Conservation (phyloP, 163 green algal species). For the Chlamydomonas reinhardtii region DNA sequence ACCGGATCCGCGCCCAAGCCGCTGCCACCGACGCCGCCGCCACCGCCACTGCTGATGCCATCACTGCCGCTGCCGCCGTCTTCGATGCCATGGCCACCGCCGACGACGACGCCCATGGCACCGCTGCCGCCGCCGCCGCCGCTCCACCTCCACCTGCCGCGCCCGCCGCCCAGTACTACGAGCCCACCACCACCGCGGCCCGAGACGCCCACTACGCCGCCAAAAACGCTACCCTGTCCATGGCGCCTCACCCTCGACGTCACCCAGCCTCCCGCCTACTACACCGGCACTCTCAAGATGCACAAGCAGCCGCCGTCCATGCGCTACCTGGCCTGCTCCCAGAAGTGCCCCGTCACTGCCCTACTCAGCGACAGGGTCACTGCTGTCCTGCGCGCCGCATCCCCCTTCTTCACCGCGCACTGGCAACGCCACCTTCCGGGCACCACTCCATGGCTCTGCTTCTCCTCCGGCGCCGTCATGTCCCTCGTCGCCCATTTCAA, state of each 20-base stretch:
- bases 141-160: too few relatives aligned
- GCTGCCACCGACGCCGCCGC: too few relatives aligned
- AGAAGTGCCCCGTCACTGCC: neutral
- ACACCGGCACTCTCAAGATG: constrained; percentile 24
- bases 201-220: too few relatives aligned
- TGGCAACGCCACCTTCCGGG: neutral
- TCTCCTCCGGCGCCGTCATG: neutral
- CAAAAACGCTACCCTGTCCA: too few relatives aligned
- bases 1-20: too few relatives aligned
- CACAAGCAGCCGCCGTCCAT: neutral
- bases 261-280: neutral
- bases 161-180: too few relatives aligned
- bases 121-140: too few relatives aligned
- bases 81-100: too few relatives aligned
- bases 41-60: too few relatives aligned
- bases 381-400: neutral
- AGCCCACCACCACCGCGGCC: too few relatives aligned
- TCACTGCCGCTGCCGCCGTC: too few relatives aligned
- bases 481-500: neutral
- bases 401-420: neutral
- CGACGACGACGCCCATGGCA: too few relatives aligned
- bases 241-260: neutral
- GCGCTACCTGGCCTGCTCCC: constrained; percentile 21
- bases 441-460: neutral
- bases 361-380: neutral